These are phyloP conservation scores for Candida broadrunensis DNA, from an alignment of 805 yeast genomes.

Conservation along the genomic window DNA sequence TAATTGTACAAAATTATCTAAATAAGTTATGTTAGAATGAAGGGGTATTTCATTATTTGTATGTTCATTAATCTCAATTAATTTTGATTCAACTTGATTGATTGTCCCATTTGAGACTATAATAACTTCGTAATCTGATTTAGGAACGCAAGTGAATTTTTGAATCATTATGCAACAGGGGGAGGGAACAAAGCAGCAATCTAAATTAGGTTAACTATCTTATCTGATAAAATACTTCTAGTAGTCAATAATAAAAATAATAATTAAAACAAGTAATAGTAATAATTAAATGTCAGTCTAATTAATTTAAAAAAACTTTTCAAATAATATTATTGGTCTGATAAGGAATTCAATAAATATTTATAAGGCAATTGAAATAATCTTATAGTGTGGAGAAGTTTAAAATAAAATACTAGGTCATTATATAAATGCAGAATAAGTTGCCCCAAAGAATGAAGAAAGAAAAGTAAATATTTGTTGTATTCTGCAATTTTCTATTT, in stretches of 20 bases:
- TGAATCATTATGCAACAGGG: conserved; percentile 24
- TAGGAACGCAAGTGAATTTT: conserved; percentile 31
- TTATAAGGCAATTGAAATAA: conserved; percentile 11
- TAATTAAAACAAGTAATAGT: too few relatives aligned
- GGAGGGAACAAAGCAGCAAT: too few relatives aligned
- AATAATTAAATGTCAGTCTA: too few relatives aligned
- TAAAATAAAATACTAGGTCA: too few relatives aligned
- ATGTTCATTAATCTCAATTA: conserved; percentile 19
- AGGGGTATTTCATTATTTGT: conserved; percentile 16
- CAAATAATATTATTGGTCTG: conserved; percentile 20
- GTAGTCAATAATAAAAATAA: neutral
- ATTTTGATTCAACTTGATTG: conserved; percentile 24
- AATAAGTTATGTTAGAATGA: conserved; percentile 20
- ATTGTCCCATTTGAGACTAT: conserved; percentile 33
- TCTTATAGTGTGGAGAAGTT: too few relatives aligned
- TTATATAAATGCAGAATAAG: too few relatives aligned
- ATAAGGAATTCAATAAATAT: conserved; percentile 11
- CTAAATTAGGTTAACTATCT: too few relatives aligned
- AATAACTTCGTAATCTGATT: conserved; percentile 28
- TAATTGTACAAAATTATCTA: conserved; percentile 20
- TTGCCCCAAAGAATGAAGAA: too few relatives aligned
- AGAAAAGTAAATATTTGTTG: too few relatives aligned
- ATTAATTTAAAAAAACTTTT: too few relatives aligned
- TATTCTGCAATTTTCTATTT: too few relatives aligned
- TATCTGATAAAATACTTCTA: too few relatives aligned